Base-by-base conservation (phyloP, 2,329 filamentous ascomycete genomes). In the Aureobasidium sp. region DNA sequence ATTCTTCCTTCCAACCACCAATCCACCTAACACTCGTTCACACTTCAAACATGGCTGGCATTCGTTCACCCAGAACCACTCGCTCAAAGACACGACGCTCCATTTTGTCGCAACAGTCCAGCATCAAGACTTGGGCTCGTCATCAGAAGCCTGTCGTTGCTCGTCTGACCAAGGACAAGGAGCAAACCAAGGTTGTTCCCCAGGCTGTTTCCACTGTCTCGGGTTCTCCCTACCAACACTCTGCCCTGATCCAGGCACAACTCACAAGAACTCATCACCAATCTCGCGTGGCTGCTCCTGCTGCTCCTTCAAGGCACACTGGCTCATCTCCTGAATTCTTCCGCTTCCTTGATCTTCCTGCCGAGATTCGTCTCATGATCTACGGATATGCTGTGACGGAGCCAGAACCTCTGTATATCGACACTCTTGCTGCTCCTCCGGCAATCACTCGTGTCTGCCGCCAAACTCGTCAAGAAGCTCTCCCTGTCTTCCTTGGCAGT, bases 291-390 rank as follows among this genome's bases (percentile, higher is more conserved):
- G 17, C 37, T 49, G 34, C 17, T 10, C 17, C 45, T 30, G 24
- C 24, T 11, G n/a, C n/a, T 25, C 35, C 48, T 24, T 32, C 48
- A 32, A 51, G 19, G 25, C 48, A 24, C 2, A 17, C 25, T 34
- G 37, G 37, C 11, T 34, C 48, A 24, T 40, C 37, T 6, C 41
- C 48, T 17, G 30, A 34, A 17, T 32, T 25, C 12, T 41, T 51
- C 35, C 51, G 32, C 34, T 53, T 53, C 51, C 40, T 53, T 25
- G 49, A 57, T 10, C 53, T 59, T 30, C 53, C 55, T 19, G 39
- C 52, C n/a, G 57, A 57, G 42, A 42, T 59, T 27, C 55, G 55
- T 30, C 50, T 51, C 47, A 50, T 41, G 37, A 55, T 58, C 42
- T 57, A 55, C 19, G 42, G 35, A 21, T 45, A 51, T 19, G 53